phyloP scores from a whole-genome alignment of 257 asterid species.

The Nicotiana undulata region DNA sequence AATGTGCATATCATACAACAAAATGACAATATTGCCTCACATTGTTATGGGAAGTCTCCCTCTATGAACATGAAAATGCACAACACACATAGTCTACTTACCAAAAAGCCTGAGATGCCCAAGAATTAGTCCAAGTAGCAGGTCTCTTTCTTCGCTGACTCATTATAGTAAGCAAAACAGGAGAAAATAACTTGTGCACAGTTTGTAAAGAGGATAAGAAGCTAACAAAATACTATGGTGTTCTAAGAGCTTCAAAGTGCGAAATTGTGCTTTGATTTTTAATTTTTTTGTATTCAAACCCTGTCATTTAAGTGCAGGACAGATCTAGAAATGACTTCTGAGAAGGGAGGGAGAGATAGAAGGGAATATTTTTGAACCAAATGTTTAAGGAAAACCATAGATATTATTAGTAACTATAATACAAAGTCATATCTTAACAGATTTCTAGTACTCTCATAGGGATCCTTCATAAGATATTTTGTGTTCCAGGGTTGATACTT shows the following conservation, averaged over 20 bases:
- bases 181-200: neutral
- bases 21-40: neutral
- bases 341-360: neutral
- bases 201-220: neutral
- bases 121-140: neutral
- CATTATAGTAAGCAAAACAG: neutral
- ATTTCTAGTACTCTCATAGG: neutral
- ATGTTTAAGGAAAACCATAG: neutral
- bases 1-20: neutral
- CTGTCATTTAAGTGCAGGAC: neutral
- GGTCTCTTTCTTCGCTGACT: neutral
- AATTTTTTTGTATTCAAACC: neutral
- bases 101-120: neutral
- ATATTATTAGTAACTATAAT: neutral
- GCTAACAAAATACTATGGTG: neutral
- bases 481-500: neutral
- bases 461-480: neutral
- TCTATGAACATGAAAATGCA: no score
- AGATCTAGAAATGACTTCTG: neutral
- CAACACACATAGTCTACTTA: neutral
- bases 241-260: neutral
- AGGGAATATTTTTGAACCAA: neutral
- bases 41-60: neutral
- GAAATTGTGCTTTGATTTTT: neutral
- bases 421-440: neutral